Percentiles rank a stretch among this genome's conserved stretches.
phyloP scores from a whole-genome alignment of 2,329 filamentous ascomycete genomes.

The Pseudocercospora fijiensis region DNA sequence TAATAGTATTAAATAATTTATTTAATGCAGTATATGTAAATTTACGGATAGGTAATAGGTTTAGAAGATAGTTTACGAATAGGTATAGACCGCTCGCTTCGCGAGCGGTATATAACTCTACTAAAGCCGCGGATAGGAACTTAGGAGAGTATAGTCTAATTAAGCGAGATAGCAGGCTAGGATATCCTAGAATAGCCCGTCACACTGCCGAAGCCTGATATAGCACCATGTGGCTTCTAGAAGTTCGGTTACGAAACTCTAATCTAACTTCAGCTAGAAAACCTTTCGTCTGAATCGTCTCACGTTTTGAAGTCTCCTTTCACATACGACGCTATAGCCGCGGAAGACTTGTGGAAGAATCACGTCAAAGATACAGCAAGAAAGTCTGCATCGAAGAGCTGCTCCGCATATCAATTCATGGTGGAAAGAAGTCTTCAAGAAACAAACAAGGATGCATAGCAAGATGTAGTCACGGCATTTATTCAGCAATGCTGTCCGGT shows the following conservation, averaged over 20 bases:
- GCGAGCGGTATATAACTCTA: no score
- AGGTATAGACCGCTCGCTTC: no score
- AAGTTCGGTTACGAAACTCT: background rate
- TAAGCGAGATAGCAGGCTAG: no score
- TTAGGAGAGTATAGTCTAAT: no score
- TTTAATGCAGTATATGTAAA: no score
- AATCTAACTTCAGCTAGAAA: background rate
- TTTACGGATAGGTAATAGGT: no score
- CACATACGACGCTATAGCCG: background rate
- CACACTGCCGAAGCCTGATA: no score
- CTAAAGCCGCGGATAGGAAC: no score
- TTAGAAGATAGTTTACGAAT: no score
- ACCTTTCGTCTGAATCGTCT: background rate
- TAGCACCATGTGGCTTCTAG: background rate
- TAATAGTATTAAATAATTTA: no score
- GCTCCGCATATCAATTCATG: background rate
- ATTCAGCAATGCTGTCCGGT: background rate
- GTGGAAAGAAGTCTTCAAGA: background rate
- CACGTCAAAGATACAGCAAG: background rate
- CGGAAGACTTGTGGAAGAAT: background rate
- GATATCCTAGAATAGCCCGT: no score
- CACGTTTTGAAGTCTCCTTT: background rate
- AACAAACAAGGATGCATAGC: background rate
- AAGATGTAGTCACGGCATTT: background rate
- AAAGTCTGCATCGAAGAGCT: background rate